Evolutionary conservation across 2,329 filamentous ascomycete genomes (phyloP).

Genomic region (Echinosphaeria canescens): DNA sequence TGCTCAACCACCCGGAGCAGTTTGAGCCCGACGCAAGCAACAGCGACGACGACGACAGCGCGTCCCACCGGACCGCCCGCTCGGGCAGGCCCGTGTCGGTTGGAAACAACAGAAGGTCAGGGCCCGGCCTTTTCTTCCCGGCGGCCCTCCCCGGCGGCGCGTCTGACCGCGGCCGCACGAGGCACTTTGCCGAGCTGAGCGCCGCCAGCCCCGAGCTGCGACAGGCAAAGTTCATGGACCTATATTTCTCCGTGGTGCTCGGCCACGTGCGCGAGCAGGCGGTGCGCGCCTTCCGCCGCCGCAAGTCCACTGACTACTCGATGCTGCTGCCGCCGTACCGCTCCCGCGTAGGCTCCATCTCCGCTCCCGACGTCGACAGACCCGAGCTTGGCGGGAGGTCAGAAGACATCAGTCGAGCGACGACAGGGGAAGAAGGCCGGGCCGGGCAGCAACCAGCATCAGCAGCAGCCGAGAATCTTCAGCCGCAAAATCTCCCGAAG

Average conservation of each 20-base stretch:
- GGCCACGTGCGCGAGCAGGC: conserved; percentile 15
- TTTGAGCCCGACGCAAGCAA: too few species aligned
- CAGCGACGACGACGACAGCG: conserved; percentile 8
- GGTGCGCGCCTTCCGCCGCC: conserved; percentile 7
- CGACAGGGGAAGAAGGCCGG: too few species aligned
- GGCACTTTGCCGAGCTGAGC: conserved; percentile 21
- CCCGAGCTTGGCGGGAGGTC: background rate
- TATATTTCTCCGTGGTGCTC: conserved; percentile 25
- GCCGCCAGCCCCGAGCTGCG: conserved; percentile 22
- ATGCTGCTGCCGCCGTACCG: too few species aligned
- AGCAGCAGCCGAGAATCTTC: too few species aligned
- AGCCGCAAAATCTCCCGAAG: too few species aligned
- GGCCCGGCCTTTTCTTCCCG: too few species aligned
- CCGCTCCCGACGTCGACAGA: background rate
- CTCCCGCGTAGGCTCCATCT: too few species aligned
- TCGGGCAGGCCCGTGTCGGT: background rate
- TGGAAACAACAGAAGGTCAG: conserved; percentile 1
- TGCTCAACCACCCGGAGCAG: conserved; percentile 24
- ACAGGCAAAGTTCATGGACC: conserved; percentile 25
- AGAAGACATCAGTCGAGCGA: too few species aligned
- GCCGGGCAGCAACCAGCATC: too few species aligned
- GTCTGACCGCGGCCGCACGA: conserved; percentile 1
- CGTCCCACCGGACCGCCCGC: background rate
- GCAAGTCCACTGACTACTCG: conserved; percentile 5
- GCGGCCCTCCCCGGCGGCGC: too few species aligned